Percentiles rank a stretch among this genome's conserved stretches.
These are phyloP conservation scores for Cucumis cinereus DNA, from an alignment of 306 rosid species.

Conservation along the genomic window DNA sequence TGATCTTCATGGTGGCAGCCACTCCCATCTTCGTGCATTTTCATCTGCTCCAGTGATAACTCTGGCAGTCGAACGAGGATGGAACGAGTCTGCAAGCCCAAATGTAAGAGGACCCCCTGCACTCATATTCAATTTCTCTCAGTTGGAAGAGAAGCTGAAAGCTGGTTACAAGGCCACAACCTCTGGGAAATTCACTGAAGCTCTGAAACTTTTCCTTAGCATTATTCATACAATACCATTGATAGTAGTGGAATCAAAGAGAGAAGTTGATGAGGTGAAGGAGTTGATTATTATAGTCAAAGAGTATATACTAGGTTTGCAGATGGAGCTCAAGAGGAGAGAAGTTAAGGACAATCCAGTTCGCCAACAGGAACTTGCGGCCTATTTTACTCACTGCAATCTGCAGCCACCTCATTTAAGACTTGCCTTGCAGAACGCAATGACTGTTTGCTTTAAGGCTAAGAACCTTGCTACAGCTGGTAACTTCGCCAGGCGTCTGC, in stretches of 20 bases:
- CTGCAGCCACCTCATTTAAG: constrained; percentile 86
- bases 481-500: constrained; percentile 73
- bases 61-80: constrained; percentile 79
- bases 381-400: constrained; percentile 94
- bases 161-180: constrained; percentile 83
- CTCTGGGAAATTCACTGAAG: constrained; percentile 64
- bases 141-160: constrained; percentile 77
- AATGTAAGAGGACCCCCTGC: constrained; percentile 75
- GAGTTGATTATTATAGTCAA: constrained; percentile 64
- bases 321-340: constrained; percentile 83
- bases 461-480: constrained; percentile 81
- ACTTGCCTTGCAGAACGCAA: constrained; percentile 70
- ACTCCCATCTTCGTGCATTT: constrained; percentile 62
- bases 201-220: constrained; percentile 44
- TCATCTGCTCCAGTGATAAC: constrained; percentile 64
- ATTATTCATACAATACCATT: constrained; percentile 78
- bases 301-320: constrained; percentile 70
- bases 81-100: constrained; percentile 68
- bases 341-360: constrained; percentile 54
- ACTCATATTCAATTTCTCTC: constrained; percentile 59
- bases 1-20: constrained; percentile 69
- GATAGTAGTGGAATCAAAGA: constrained; percentile 75
- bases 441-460: constrained; percentile 65
- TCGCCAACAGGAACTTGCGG: constrained; percentile 90
- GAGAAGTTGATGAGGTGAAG: constrained; percentile 93